Base-by-base conservation (phyloP, 352 stramenopile species). In the Stramenopiles sp. region DNA sequence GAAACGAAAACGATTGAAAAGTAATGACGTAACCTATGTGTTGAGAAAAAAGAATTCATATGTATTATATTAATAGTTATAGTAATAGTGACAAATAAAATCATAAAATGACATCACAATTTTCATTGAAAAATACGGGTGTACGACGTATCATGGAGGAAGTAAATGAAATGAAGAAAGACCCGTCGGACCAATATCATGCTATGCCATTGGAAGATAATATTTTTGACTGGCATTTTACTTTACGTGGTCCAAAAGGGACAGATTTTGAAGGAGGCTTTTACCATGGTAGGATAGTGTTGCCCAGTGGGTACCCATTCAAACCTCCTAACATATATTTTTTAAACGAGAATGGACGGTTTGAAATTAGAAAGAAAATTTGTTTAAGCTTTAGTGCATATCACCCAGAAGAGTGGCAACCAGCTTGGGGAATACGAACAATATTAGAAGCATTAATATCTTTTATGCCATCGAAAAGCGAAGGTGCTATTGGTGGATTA, bases 251-350 rank as follows among this genome's bases (percentile, higher is more conserved):
- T 13, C 93, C 96, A 0, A 87, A 87, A 0, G 93, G 92, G 78
- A 98, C 94, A 0, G 93, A 97, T 78, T 99, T 98, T 83, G 91
- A 95, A 78, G 94, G 92, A 23, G 96, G 96, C 27, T 87, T 98
- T 30, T 99, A 98, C 84, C 96, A 99, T 84, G 96, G 96, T 1
- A 89, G 93, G 38, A 99, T 99, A 81, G 86, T 98, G 27, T 85
- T 97, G 32, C 93, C 93, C 31, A 84, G 89, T 1, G 90, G 96
- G 78, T 97, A 96, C 81, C 93, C 93, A 43, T 97, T 97, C 85
- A 96, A 98, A 83, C 96, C 96, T 27, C 96, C 96, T 1, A 95
- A 98, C 85, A 98, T 99, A 83, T 92, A 98, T 78, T 93, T 99
- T 78, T 78, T 78, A 29, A 79, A 91, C 86, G 91, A 91, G 1